phyloP scores from a whole-genome alignment of 1,284 basidiomycete genomes.

The Heterobasidion annosum region DNA sequence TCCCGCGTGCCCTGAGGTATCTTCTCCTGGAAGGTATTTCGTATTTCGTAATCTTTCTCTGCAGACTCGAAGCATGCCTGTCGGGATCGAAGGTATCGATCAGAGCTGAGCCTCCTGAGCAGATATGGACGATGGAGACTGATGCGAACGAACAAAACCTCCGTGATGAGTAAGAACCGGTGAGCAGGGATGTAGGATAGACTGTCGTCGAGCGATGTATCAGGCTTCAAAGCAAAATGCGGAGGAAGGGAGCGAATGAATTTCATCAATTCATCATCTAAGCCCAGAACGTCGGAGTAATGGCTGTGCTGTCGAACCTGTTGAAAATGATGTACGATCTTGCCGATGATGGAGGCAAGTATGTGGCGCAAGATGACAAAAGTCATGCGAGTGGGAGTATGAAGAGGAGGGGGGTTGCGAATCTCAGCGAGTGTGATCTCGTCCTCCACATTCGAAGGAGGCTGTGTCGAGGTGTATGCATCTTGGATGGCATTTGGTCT shows the following conservation, averaged over 20 bases:
- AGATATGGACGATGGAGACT: conserved; percentile 75
- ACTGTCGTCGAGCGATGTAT: conserved; percentile 68
- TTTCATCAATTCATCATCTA: conserved; percentile 81
- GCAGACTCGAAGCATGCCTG: conserved; percentile 75
- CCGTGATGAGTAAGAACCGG: conserved; percentile 72
- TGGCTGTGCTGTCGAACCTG: conserved; percentile 76
- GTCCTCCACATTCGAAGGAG: conserved; percentile 81
- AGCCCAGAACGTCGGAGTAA: conserved; percentile 75
- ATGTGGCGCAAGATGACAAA: conserved; percentile 85
- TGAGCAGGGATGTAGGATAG: conserved; percentile 62
- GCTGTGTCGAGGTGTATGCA: conserved; percentile 75
- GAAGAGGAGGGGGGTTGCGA: conserved; percentile 44
- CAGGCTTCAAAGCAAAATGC: conserved; percentile 69
- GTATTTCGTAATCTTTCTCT: conserved; percentile 65
- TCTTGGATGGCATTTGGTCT: conserved; percentile 86
- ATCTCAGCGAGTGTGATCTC: conserved; percentile 35
- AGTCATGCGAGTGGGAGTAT: conserved; percentile 75
- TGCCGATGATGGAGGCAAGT: conserved; percentile 80
- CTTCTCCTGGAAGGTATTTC: conserved; percentile 53
- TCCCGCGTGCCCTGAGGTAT: conserved; percentile 54
- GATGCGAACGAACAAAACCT: conserved; percentile 73
- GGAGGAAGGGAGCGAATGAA: conserved; percentile 74
- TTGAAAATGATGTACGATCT: conserved; percentile 93
- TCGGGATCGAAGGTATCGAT: conserved; percentile 69
- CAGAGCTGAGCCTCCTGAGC: conserved; percentile 60